Evolutionary conservation across 202 grass and related monocot species (phyloP), one percentile per base, ranked within the genome.

Genomic region (Schoenoplectus tabernaemontani): DNA sequence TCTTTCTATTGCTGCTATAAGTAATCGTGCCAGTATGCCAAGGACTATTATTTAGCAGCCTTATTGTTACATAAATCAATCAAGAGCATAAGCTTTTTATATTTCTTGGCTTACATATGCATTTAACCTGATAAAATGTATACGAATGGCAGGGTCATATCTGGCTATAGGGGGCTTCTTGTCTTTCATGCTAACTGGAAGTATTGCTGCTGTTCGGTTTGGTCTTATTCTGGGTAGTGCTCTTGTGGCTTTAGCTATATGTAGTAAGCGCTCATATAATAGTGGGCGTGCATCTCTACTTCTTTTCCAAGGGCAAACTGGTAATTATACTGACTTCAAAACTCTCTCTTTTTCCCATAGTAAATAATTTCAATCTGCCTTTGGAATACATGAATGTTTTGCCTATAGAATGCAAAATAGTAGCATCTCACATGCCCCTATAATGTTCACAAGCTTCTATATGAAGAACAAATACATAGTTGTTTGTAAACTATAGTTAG

Each of bases 101-200:
- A 26, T 71, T 71, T 71, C 1, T 75, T 54, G 7, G 47, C 28
- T 75, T 53, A 11, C 0, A 53, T 19, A 19, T 75, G 70, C 70
- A 34, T 75, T 15, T 16, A 30, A 74, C 48, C 30, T 75, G 3
- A 53, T 53, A 53, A 74, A 74, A 16, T 74, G 24, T 71, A 75
- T 56, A 53, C 44, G 44, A 72, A 38, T 32, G 84, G 83, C 82
- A 99, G 96, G 96, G 84, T 91, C 92, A 62, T 96, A 86, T 78
- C 88, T 99, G 84, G 71, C 85, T 0, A 68, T 91, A 47, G 89
- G 88, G 44, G 96, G 96, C 59, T 93, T 96, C 78, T 69, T 99
- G 0, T 81, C 88, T 65, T 99, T 99, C 80, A 99, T 99, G 92
- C 46, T 99, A 80, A 89, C 86, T 71, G 96, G 96, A 85, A 93